Conservation (phyloP, 129 eudicot genomes). For the Flaveria trinervia region DNA sequence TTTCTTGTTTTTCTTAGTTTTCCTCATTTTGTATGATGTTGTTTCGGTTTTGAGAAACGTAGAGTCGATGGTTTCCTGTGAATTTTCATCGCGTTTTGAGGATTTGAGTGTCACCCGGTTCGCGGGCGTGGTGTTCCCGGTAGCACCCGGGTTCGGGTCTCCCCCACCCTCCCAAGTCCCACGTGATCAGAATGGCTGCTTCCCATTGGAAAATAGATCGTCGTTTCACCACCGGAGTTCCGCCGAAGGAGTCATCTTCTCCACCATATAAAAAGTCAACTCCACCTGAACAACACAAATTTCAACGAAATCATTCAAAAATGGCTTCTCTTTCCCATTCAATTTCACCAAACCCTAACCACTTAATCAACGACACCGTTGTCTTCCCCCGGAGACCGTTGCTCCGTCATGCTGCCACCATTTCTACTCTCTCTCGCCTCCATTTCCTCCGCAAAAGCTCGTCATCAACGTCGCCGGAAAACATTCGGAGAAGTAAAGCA, state of each 20-base stretch:
- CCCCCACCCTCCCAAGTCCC: no score
- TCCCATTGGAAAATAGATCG: slow-evolving; percentile 28
- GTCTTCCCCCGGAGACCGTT: slow-evolving; percentile 24
- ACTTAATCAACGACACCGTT: slow-evolving; percentile 18
- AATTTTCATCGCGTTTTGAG: no score
- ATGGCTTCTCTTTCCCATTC: slow-evolving; percentile 42
- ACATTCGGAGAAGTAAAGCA: slow-evolving; percentile 20
- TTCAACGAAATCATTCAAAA: slow-evolving; percentile 7
- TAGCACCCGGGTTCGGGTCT: no score
- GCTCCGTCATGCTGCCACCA: slow-evolving; percentile 18
- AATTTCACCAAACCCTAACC: slow-evolving; percentile 30
- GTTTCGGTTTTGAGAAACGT: no score
- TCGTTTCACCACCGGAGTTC: slow-evolving; percentile 17
- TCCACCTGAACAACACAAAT: slow-evolving; percentile 33
- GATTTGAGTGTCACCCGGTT: no score
- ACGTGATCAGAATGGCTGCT: no score
- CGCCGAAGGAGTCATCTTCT: slow-evolving; percentile 26
- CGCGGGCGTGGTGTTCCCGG: no score
- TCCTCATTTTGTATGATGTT: no score
- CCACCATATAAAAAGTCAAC: slow-evolving; percentile 5
- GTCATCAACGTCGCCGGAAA: slow-evolving; percentile 24
- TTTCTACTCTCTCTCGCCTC: slow-evolving; percentile 15
- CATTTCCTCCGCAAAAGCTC: background rate
- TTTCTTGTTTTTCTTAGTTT: no score
- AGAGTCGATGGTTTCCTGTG: no score